Evolutionary conservation across 2,329 filamentous ascomycete genomes (phyloP).

Genomic region (Cryphonectria parasitica): DNA sequence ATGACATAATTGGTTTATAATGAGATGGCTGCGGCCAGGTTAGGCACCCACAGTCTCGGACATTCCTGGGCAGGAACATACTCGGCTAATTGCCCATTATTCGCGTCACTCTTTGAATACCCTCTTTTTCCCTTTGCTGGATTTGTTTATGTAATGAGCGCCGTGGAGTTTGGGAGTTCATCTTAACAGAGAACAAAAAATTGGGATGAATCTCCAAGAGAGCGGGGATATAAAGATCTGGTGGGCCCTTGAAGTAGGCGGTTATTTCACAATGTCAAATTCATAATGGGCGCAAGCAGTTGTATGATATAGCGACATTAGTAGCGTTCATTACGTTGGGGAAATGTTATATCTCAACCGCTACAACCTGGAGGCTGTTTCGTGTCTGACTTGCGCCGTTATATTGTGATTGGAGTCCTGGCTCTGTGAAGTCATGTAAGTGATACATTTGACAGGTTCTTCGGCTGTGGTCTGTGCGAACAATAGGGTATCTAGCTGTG

Average conservation of each 20-base stretch:
- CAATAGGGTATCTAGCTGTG: too few species aligned
- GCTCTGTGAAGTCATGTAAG: background rate
- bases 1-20: slow-evolving; percentile 19
- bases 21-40: background rate
- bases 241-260: background rate
- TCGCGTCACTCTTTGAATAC: slow-evolving; percentile 18
- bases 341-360: background rate
- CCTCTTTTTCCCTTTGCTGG: background rate
- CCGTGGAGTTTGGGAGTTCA: slow-evolving; percentile 13
- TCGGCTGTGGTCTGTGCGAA: too few species aligned
- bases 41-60: background rate
- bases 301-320: background rate
- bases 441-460: background rate
- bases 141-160: slow-evolving; percentile 12
- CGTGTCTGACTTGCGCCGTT: background rate
- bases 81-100: slow-evolving; percentile 7
- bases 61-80: slow-evolving; percentile 11
- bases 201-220: background rate
- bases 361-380: background rate
- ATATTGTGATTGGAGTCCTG: background rate
- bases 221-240: background rate
- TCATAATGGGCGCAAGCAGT: background rate
- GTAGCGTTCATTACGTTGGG: background rate
- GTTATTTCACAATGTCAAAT: background rate
- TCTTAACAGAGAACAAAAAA: background rate